A percentile compares a stretch with the other conserved stretches of the same genome.
Evolutionary conservation across 2,329 filamentous ascomycete genomes (phyloP).

Genomic region (Hymenoscyphus infarciens): DNA sequence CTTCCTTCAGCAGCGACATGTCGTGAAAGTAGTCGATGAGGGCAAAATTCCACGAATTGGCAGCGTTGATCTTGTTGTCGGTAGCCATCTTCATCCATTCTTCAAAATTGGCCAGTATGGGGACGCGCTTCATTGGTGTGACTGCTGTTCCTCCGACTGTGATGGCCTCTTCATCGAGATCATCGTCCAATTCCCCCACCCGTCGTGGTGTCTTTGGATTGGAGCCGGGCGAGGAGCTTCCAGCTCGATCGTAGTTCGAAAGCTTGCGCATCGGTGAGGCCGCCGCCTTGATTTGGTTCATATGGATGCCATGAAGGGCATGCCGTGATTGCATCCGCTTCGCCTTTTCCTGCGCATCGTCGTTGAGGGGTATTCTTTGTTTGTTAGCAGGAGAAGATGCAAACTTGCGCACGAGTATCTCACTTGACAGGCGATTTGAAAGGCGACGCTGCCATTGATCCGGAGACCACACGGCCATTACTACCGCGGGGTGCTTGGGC

Average conservation of each 20-base stretch:
- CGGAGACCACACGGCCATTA: conserved; percentile 40
- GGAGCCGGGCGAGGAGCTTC: conserved; percentile 53
- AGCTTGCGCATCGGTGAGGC: conserved; percentile 68
- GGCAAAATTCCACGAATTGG: conserved; percentile 99
- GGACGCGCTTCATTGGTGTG: conserved; percentile 94
- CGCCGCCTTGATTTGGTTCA: conserved; percentile 85
- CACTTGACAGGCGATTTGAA: conserved; percentile 38
- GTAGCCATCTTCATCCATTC: conserved; percentile 99
- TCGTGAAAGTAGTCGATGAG: conserved; percentile 99
- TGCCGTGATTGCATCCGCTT: conserved; percentile 82
- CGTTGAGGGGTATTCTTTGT: conserved; percentile 85
- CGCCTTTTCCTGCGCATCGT: conserved; percentile 90
- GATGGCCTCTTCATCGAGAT: conserved; percentile 54
- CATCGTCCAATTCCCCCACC: conserved; percentile 41
- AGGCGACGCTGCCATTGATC: conserved; percentile 31
- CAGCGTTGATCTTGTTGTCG: conserved; percentile 97
- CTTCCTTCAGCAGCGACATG: conserved; percentile 95
- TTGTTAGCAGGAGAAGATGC: conserved; percentile 8
- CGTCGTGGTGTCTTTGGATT: conserved; percentile 53
- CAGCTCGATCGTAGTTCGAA: conserved; percentile 54
- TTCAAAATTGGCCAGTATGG: conserved; percentile 95
- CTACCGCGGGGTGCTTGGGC: conserved; percentile 44
- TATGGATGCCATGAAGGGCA: conserved; percentile 82
- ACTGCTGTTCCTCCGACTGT: conserved; percentile 72
- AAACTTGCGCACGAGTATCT: conserved; percentile 6